phyloP scores from a whole-genome alignment of 225 moss, liverwort and hornwort species.

The Ulota crispa region DNA sequence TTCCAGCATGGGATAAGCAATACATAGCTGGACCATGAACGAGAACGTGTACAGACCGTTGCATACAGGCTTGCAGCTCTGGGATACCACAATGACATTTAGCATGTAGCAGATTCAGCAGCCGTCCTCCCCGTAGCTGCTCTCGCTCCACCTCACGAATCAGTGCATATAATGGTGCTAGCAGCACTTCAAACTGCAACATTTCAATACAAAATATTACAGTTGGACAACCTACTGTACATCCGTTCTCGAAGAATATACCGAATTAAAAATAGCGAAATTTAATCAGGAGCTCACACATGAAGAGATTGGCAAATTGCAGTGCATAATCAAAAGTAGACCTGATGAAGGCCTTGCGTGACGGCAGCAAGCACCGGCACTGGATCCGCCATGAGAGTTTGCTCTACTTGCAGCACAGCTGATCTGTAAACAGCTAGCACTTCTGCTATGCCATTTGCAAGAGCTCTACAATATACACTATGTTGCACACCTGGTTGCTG shows the following conservation, averaged over 20 bases:
- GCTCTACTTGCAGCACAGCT: slow-evolving; percentile 92
- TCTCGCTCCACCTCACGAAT: slow-evolving; percentile 90
- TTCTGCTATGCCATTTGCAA: slow-evolving; percentile 95
- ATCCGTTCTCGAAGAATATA: slow-evolving; percentile 3
- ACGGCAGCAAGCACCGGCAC: slow-evolving; percentile 93
- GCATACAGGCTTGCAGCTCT: slow-evolving; percentile 98
- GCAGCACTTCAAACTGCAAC: slow-evolving; percentile 87
- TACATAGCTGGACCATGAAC: slow-evolving; percentile 20
- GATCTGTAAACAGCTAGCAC: slow-evolving; percentile 91
- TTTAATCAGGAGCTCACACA: not conserved
- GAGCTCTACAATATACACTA: slow-evolving; percentile 91
- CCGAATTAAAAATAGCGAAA: not conserved
- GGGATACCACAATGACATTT: slow-evolving; percentile 98
- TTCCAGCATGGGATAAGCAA: slow-evolving; percentile 11
- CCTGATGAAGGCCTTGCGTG: slow-evolving; percentile 93
- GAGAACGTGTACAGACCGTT: slow-evolving; percentile 65
- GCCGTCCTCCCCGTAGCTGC: slow-evolving; percentile 86
- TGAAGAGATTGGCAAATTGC: slow-evolving; percentile 3
- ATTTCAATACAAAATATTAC: slow-evolving; percentile 15
- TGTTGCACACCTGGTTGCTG: slow-evolving; percentile 59
- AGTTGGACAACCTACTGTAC: slow-evolving; percentile 2
- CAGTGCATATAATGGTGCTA: slow-evolving; percentile 85
- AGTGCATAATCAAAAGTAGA: slow-evolving; percentile 18
- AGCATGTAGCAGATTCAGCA: slow-evolving; percentile 90
- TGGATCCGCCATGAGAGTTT: slow-evolving; percentile 82